phyloP scores from a whole-genome alignment of 352 stramenopile genomes.

The Phytophthora megakarya region DNA sequence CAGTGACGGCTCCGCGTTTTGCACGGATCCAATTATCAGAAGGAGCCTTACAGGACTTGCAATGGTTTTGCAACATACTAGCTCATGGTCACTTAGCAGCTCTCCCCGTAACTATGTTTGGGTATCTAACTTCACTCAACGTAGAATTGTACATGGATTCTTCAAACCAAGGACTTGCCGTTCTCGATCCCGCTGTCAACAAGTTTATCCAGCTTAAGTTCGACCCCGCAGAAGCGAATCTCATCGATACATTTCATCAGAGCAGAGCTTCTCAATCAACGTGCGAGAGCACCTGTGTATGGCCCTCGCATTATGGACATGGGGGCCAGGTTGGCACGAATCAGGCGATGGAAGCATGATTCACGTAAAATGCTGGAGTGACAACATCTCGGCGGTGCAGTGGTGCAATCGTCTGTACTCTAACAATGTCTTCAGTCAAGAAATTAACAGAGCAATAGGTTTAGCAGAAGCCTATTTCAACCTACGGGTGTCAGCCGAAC shows the following conservation, averaged over 20 bases:
- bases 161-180: slow-evolving; percentile 1
- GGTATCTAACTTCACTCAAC: background rate
- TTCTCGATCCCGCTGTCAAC: slow-evolving; percentile 7
- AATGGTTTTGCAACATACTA: slow-evolving; percentile 15
- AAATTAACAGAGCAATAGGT: slow-evolving; percentile 42
- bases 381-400: slow-evolving; percentile 31
- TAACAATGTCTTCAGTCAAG: slow-evolving; percentile 25
- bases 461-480: slow-evolving; percentile 24
- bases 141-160: slow-evolving; percentile 25
- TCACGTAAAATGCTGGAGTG: slow-evolving; percentile 34
- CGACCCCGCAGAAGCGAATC: background rate
- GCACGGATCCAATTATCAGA: background rate
- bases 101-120: slow-evolving; percentile 15
- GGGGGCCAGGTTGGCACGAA: slow-evolving; percentile 18
- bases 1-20: slow-evolving; percentile 13
- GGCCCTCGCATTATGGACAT: slow-evolving; percentile 21
- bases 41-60: background rate
- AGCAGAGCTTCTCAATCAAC: slow-evolving; percentile 35
- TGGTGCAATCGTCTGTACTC: slow-evolving; percentile 27
- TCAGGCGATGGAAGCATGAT: background rate
- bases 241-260: background rate
- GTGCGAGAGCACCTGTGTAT: slow-evolving; percentile 38
- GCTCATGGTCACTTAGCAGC: slow-evolving; percentile 5
- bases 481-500: slow-evolving; percentile 11
- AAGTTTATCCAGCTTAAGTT: slow-evolving; percentile 17